Base-by-base conservation (phyloP, 306 rosid genomes). In the Canavalia ensiformis region DNA sequence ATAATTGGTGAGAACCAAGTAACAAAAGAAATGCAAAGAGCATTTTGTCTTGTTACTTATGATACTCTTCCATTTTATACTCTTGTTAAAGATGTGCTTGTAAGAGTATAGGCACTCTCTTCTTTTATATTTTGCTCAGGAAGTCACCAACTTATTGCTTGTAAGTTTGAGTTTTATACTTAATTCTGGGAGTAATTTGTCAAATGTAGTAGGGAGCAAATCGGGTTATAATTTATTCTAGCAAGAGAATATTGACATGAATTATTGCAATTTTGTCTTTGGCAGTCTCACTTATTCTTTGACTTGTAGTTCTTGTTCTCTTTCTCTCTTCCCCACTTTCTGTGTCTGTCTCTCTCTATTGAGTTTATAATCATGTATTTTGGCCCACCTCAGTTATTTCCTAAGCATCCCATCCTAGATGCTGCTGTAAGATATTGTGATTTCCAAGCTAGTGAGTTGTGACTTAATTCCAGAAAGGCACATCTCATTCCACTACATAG, bases 1-100 rank as follows among this genome's bases (percentile, higher is more conserved):
- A 91, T 96, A 84, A 96, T 96, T 72, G 99, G 99, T 96, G 86
- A 86, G 99, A 44, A 58, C 74, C 65, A 72, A 83, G 68, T 65
- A 28, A 74, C 49, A 76, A 81, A n/a, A 67, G 34, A 75, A 75
- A 37, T 76, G 64, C 66, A 33, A 11, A 52, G 4, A 12, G 74
- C 74, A 64, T 42, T 63, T 47, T 79, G 58, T 75, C 37, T 69
- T 79, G 55, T 63, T 79, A 12, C n/a, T 49, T 62, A 8, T 35
- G 52, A 18, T 9, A 33, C 46, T 72, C 47, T 62, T 46, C 50
- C 45, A 51, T 46, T 76, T 49, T 65, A 41, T 55, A 46, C 51
- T 49, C 31, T 45, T 79, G 45, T 84, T 49, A 58, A 67, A 25
- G n/a, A 66, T 31, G 73, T 67, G 37, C 45, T 45, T 42, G 8